Evolutionary conservation across 257 asterid species (phyloP), one percentile per base, ranked within the genome.

Genomic region (Forsythia viridissima): DNA sequence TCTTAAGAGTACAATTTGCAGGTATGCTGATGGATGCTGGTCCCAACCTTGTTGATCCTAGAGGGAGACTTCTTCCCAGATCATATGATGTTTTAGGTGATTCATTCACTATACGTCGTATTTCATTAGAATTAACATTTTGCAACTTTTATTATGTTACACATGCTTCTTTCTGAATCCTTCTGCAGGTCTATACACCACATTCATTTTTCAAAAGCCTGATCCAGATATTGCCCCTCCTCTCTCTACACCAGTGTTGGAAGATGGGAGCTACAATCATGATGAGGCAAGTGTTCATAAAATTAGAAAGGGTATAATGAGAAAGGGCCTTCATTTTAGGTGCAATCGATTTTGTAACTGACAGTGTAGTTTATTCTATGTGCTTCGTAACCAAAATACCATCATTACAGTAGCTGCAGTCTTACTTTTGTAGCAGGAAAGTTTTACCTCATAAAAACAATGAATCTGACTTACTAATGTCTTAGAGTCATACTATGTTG

Each of bases 181-280:
- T 43, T 83, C 70, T 77, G 68, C 92, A 94, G 99, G 98, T 81
- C 88, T 95, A 37, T 95, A 86, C 82, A 93, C 96, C 70, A 92
- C 97, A 48, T 95, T 95, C 84, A 87, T 93, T 79, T 95, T 95
- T 84, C 97, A 85, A 83, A 95, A 95, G 87, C 97, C 93, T 55
- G 98, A 95, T 85, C 97, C 97, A 71, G 99, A 93, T 86, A 76
- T 88, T 80, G 86, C 82, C 46, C 97, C 98, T 83, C 99, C 98
- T 83, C 97, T 95, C 81, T 89, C 83, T 88, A 93, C 98, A 68
- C 98, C 97, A 13, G 72, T 90, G 73, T 38, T 89, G 87, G 91
- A 86, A 81, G 96, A 89, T 80, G 90, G 80, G 61, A 88, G 74
- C 85, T 85, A 85, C 89, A 86, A 79, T 84, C 90, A 74, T 20